Base-by-base conservation (phyloP, 1,284 basidiomycete genomes). In the Anthracocystis panici-leucophaei region DNA sequence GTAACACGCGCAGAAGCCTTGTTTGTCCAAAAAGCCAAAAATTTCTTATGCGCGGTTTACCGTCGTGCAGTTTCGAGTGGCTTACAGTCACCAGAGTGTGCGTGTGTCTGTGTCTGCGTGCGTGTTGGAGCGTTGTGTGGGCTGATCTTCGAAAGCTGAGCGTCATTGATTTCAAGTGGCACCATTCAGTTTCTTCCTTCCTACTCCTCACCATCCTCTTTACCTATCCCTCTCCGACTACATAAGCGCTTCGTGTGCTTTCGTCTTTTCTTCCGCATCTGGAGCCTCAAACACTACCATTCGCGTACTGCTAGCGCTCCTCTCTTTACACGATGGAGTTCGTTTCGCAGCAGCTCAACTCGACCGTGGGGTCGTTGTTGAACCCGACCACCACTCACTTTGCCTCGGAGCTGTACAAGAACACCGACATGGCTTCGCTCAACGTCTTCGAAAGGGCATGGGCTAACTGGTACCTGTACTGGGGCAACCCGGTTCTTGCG, bases 401-500 rank as follows among this genome's bases (percentile, higher is more conserved):
- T 63, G 80, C 74, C 25, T 53, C 78, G 18, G 78, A 82, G 20
- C 75, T 85, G 33, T 85, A 85, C 71, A 59, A 71, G 50, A 77
- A 72, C 58, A 66, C 71, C 51, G 80, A 85, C 51, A 40, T 63
- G 9, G 50, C 64, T 14, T 65, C 68, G 50, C 81, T 85, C 59
- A 79, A 79, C 61, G 46, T 77, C 8, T 42, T 78, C 11, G 83
- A 85, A 53, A 59, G 65, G 52, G 76, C 80, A 50, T 85, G 93
- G 83, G 78, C 80, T 50, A 63, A 79, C 46, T 84, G 81, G 82
- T 85, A 86, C 79, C 69, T 85, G 53, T 83, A 80, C 77, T 83
- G 85, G 82, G 83, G 91, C 73, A 96, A 97, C 88, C 95, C 95
- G 0, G 86, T 96, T 70, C 89, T 99, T 78, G 97, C 96, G 20